phyloP scores from a whole-genome alignment of 306 rosid genomes.

The Astragalus glycyphyllos region DNA sequence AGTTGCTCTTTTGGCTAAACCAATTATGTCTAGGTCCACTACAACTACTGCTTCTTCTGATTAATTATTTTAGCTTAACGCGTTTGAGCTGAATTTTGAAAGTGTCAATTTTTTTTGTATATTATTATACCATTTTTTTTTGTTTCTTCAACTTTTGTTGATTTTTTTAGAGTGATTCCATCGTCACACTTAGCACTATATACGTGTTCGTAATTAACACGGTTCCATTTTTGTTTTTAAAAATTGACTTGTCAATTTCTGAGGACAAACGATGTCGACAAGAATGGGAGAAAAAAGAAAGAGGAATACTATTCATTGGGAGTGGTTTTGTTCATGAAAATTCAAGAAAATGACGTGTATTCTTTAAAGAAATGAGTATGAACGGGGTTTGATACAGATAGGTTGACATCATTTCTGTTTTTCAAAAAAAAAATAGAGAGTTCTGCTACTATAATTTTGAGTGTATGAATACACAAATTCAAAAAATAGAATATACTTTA shows the following conservation, averaged over 20 bases:
- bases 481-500: too few species aligned
- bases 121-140: slow-evolving; percentile 8
- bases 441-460: too few species aligned
- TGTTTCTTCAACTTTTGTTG: background rate
- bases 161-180: slow-evolving; percentile 6
- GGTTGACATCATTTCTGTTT: too few species aligned
- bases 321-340: too few species aligned
- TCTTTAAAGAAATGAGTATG: too few species aligned
- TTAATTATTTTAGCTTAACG: background rate
- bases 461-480: too few species aligned
- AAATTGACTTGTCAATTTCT: background rate
- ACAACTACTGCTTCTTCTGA: slow-evolving; percentile 32
- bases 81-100: slow-evolving; percentile 10
- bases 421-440: too few species aligned
- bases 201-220: background rate
- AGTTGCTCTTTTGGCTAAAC: slow-evolving; percentile 60
- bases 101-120: slow-evolving; percentile 35
- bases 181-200: background rate
- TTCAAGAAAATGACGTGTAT: too few species aligned
- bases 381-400: too few species aligned
- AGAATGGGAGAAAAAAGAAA: too few species aligned
- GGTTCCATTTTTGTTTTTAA: slow-evolving; percentile 15
- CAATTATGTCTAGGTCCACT: slow-evolving; percentile 49
- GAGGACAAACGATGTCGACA: too few species aligned
- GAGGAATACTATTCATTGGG: too few species aligned